phyloP scores from a whole-genome alignment of 1,139 yeast species.

The Sugiyamaella japonica region DNA sequence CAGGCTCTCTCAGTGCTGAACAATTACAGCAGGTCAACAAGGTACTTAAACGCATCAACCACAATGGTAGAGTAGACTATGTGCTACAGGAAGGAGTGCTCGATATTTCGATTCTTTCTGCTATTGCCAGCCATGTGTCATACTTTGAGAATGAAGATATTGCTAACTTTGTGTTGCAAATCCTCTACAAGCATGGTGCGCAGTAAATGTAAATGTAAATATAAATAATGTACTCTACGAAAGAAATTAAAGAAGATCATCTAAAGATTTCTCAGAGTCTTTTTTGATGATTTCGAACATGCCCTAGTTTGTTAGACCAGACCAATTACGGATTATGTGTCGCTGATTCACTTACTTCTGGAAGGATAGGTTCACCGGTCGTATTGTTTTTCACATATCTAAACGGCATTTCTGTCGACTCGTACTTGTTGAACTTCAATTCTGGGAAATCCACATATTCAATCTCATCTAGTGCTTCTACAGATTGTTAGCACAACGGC shows the following conservation, averaged over 20 bases:
- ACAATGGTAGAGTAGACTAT: conserved; percentile 78
- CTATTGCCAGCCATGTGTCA: conserved; percentile 82
- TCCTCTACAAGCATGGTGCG: background rate
- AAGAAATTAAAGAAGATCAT: conserved; percentile 20
- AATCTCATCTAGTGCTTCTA: conserved; percentile 61
- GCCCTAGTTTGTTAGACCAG: conserved; percentile 46
- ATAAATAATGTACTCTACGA: conserved; percentile 9
- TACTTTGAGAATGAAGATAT: conserved; percentile 87
- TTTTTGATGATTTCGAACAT: conserved; percentile 83
- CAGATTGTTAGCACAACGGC: background rate
- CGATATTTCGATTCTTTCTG: conserved; percentile 75
- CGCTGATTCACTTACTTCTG: conserved; percentile 45
- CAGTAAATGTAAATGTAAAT: conserved; percentile 3
- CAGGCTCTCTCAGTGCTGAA: conserved; percentile 15
- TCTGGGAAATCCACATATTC: conserved; percentile 92
- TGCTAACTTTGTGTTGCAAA: conserved; percentile 65
- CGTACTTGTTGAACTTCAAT: conserved; percentile 80
- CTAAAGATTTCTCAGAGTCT: conserved; percentile 55
- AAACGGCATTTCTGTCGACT: conserved; percentile 97
- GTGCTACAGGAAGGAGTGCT: conserved; percentile 75
- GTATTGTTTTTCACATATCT: conserved; percentile 67
- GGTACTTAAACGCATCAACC: conserved; percentile 45
- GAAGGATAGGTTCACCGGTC: conserved; percentile 73
- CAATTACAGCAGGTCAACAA: conserved; percentile 32
- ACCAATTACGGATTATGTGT: background rate